phyloP scores from a whole-genome alignment of 2,329 filamentous ascomycete species.

The Exophiala spinifera region DNA sequence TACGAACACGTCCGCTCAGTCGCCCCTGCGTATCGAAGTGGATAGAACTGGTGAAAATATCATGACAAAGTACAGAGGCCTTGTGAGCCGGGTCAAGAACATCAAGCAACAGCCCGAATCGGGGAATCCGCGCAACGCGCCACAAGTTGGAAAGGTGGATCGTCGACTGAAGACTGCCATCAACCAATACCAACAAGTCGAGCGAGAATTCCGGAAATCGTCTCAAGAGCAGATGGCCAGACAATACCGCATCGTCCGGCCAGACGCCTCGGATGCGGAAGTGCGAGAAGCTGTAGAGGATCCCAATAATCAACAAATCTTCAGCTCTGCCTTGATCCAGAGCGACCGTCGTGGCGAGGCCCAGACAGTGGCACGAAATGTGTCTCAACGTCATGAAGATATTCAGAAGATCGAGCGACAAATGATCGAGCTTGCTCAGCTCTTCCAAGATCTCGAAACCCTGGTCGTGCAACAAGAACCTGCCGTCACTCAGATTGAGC shows the following conservation, averaged over 20 bases:
- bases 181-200: slow-evolving; percentile 74
- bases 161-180: slow-evolving; percentile 77
- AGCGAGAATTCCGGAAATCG: slow-evolving; percentile 75
- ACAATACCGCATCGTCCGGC: slow-evolving; percentile 85
- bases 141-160: slow-evolving; percentile 79
- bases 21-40: slow-evolving; percentile 65
- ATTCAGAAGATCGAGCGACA: slow-evolving; percentile 90
- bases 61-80: slow-evolving; percentile 75
- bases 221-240: slow-evolving; percentile 80
- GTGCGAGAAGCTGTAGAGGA: slow-evolving; percentile 74
- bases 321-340: slow-evolving; percentile 59
- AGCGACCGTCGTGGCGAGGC: slow-evolving; percentile 79
- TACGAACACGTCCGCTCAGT: slow-evolving; percentile 66
- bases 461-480: slow-evolving; percentile 84
- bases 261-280: slow-evolving; percentile 75
- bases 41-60: slow-evolving; percentile 73
- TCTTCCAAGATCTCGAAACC: slow-evolving; percentile 87
- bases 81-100: slow-evolving; percentile 74
- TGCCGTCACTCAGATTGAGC: slow-evolving; percentile 75
- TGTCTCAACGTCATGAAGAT: slow-evolving; percentile 77
- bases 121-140: slow-evolving; percentile 66
- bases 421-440: slow-evolving; percentile 78
- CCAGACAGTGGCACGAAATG: slow-evolving; percentile 72
- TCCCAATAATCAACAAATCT: slow-evolving; percentile 69
- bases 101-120: slow-evolving; percentile 81